These are phyloP conservation scores for Talaromyces sp. DNA, from an alignment of 2,329 filamentous ascomycete species.

Conservation along the genomic window DNA sequence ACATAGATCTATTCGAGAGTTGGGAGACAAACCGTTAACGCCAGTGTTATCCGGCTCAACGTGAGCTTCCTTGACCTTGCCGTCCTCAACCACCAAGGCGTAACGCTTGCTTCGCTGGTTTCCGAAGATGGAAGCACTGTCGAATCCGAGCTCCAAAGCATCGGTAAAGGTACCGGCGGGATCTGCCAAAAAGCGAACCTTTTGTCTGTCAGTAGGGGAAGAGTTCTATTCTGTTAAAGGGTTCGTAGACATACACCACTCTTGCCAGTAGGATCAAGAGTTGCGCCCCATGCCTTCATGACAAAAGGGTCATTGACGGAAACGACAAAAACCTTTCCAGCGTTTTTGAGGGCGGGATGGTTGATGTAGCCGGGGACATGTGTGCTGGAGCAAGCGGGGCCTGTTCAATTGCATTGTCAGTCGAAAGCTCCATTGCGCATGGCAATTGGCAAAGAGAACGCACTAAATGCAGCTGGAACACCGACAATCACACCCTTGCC, in stretches of 20 bases:
- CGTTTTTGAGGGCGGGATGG: slow-evolving; percentile 71
- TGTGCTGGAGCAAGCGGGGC: slow-evolving; percentile 61
- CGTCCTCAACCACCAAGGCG: slow-evolving; percentile 75
- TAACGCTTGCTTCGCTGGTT: slow-evolving; percentile 82
- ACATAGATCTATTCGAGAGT: background rate
- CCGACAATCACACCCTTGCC: slow-evolving; percentile 80
- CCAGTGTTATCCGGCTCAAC: slow-evolving; percentile 89
- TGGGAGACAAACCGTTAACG: slow-evolving; percentile 58
- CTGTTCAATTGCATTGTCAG: slow-evolving; percentile 26
- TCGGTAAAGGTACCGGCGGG: slow-evolving; percentile 76
- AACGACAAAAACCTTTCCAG: slow-evolving; percentile 83
- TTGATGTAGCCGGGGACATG: slow-evolving; percentile 87
- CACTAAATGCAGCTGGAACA: slow-evolving; percentile 74
- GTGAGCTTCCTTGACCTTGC: slow-evolving; percentile 75
- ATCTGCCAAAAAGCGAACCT: slow-evolving; percentile 89
- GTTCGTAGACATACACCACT: slow-evolving; percentile 63
- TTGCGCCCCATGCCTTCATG: slow-evolving; percentile 83
- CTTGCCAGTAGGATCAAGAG: slow-evolving; percentile 69
- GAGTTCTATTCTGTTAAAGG: background rate
- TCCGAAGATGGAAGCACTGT: slow-evolving; percentile 75
- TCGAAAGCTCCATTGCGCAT: background rate
- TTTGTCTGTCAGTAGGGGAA: background rate
- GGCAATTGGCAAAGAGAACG: slow-evolving; percentile 24
- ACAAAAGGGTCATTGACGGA: slow-evolving; percentile 94
- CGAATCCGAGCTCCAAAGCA: slow-evolving; percentile 78